A percentile compares a stretch with the other conserved stretches of the same genome.
Evolutionary conservation across 345 rosid species (phyloP).

Genomic region (Bretschneidera sinensis): DNA sequence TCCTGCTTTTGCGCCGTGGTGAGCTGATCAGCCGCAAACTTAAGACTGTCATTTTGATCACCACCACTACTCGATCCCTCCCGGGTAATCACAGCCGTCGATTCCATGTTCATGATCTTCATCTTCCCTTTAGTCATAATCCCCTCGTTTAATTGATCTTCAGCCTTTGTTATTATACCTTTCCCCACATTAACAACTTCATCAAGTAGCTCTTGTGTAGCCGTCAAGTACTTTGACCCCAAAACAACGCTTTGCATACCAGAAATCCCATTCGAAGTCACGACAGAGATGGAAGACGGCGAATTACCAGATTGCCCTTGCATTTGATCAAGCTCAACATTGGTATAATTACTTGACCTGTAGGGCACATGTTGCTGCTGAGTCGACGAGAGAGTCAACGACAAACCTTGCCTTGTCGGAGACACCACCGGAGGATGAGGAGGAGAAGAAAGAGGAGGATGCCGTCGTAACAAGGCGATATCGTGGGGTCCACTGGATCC

Average conservation of each 20-base stretch:
- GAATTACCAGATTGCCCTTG: conserved; percentile 27
- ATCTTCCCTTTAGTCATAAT: not conserved
- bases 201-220: conserved; percentile 68
- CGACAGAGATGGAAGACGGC: conserved; percentile 31
- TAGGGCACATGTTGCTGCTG: conserved; percentile 15
- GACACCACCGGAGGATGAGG: conserved; percentile 17
- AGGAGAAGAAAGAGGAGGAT: not conserved
- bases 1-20: conserved; percentile 53
- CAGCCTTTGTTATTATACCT: not conserved
- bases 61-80: not conserved
- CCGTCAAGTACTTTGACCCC: conserved; percentile 63
- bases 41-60: not conserved
- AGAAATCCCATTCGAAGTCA: conserved; percentile 35
- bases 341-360: conserved; percentile 18
- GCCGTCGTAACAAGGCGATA: conserved; percentile 14
- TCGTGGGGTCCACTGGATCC: conserved; percentile 13
- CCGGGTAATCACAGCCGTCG: not conserved
- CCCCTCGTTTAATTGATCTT: not conserved
- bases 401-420: conserved; percentile 39
- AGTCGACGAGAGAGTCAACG: conserved; percentile 36
- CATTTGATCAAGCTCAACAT: too few species aligned
- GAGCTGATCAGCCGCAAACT: conserved; percentile 29
- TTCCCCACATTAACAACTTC: conserved; percentile 54
- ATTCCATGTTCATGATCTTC: too few species aligned
- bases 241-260: conserved; percentile 27